Evolutionary conservation across 2,329 filamentous ascomycete genomes (phyloP).

Genomic region (Exophiala viscosa): DNA sequence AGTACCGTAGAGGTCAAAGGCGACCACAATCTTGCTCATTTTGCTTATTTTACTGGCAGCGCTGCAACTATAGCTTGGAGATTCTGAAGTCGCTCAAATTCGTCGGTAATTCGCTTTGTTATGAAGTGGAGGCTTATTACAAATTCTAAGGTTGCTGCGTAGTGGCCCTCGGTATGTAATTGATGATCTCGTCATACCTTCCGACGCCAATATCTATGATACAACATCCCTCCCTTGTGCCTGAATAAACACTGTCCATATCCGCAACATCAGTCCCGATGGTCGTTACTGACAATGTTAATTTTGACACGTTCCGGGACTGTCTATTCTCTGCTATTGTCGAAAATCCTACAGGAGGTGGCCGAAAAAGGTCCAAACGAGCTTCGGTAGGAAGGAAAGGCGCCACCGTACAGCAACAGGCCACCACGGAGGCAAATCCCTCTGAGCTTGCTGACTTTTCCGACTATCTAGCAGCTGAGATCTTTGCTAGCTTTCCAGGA

Average conservation of each 20-base stretch:
- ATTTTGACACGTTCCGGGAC: slow-evolving; percentile 69
- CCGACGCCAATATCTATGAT: background rate
- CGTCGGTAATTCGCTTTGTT: background rate
- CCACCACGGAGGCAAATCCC: slow-evolving; percentile 41
- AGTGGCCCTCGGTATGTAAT: no score
- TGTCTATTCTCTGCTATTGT: slow-evolving; percentile 68
- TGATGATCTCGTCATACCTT: background rate
- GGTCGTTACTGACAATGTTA: slow-evolving; percentile 42
- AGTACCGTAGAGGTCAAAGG: slow-evolving; percentile 74
- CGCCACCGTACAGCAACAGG: slow-evolving; percentile 8
- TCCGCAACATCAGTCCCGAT: background rate
- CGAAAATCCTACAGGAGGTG: slow-evolving; percentile 49
- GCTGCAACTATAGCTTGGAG: no score
- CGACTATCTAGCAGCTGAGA: slow-evolving; percentile 69
- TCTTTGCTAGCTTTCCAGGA: slow-evolving; percentile 62
- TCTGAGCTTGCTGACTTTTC: slow-evolving; percentile 77
- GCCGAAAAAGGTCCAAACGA: slow-evolving; percentile 6
- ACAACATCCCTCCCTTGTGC: background rate
- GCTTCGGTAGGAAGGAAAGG: slow-evolving; percentile 41
- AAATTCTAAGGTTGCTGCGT: no score
- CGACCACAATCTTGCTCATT: slow-evolving; percentile 49
- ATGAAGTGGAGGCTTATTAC: background rate
- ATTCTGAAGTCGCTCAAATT: no score
- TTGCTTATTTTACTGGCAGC: background rate
- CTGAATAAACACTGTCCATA: background rate